Evolutionary conservation across 495 filamentous ascomycete genomes (phyloP).

Genomic region (Ascodesmis nigricans): DNA sequence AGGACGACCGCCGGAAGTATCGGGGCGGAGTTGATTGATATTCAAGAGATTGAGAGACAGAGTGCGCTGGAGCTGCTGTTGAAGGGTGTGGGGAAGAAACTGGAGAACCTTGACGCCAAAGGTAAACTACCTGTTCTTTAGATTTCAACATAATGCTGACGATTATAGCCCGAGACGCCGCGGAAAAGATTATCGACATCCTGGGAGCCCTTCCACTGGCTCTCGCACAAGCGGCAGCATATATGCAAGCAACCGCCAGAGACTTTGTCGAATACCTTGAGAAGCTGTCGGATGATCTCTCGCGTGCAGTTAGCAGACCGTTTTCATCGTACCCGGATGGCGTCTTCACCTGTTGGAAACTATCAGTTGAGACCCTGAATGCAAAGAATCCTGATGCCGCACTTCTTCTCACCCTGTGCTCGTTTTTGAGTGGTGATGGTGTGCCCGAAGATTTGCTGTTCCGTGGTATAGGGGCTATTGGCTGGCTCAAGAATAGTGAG

Average conservation of each 20-base stretch:
- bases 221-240: constrained; percentile 10
- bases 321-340: neutral
- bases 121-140: neutral
- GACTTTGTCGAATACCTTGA: constrained; percentile 1
- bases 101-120: neutral
- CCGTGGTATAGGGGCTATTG: neutral
- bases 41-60: neutral
- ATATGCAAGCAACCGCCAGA: neutral
- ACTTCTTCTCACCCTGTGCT: constrained; percentile 1
- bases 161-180: constrained; percentile 2
- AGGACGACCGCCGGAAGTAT: no score
- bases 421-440: constrained; percentile 6
- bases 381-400: neutral
- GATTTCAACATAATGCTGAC: neutral
- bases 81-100: no score
- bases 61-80: neutral
- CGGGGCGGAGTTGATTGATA: neutral
- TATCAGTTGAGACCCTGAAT: constrained; percentile 3
- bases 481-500: neutral
- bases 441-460: constrained; percentile 9
- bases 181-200: neutral
- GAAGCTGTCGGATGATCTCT: constrained; percentile 3
- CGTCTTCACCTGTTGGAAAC: constrained; percentile 6
- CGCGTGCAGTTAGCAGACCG: neutral
- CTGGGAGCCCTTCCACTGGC: constrained; percentile 12